Evolutionary conservation across 345 rosid genomes (phyloP), one percentile per base, ranked within the genome.

Genomic region (Dipteronia dyeriana): DNA sequence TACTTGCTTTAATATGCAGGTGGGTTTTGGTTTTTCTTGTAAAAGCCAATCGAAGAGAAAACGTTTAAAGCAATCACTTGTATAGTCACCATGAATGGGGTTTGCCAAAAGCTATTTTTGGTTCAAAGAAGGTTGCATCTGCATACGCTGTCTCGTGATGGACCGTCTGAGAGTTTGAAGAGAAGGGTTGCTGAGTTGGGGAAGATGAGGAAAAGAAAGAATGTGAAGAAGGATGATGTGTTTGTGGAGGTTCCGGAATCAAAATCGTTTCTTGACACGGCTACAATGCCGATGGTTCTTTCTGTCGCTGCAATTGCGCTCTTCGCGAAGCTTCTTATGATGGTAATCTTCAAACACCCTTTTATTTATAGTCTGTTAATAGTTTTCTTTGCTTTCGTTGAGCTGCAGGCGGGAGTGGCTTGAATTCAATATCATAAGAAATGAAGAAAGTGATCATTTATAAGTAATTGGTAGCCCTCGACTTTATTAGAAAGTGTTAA

Each of bases 221-320:
- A 86, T 56, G 75, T 81, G 9, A 82, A 71, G 81, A 91, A 85
- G 75, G 81, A 90, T 56, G 82, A 85, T 69, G 78, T 95, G 43
- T 87, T 93, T 67, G 98, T 95, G 62, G 92, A 93, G 80, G 91
- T 88, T 75, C 98, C 99, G 0, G 96, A 88, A 60, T 88, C 98
- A 4, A 82, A 75, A 76, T 74, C 90, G 0, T 91, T 77, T 53
- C 85, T 93, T 20, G 98, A 95, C 79, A 91, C 95, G 14, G 93
- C 97, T 19, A 83, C 97, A 9, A 61, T 88, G 91, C 94, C 97
- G 5, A 90, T 93, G 97, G 25, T 78, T 79, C 92, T 95, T 43
- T 77, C 92, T 23, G 88, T 84, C 29, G 92, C 87, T 39, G 97
- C 91, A 69, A 82, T 88, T 45, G 97, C 92, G 19, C 89, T 89